These are phyloP conservation scores for Firmiana major DNA, from an alignment of 345 rosid species.

Conservation along the genomic window DNA sequence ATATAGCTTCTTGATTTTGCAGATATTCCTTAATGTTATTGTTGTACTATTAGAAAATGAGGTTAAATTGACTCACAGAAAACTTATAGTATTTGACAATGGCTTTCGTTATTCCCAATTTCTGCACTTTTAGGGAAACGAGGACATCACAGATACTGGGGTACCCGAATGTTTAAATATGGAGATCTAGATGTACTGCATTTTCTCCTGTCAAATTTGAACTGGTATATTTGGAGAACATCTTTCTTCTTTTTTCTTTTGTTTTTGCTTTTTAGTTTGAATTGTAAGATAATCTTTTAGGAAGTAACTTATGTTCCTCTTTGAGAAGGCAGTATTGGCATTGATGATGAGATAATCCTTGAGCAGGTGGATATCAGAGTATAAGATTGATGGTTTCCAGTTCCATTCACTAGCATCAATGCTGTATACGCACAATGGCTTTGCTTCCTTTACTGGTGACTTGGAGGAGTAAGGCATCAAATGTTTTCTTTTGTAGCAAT, in stretches of 20 bases:
- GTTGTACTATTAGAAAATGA: not conserved
- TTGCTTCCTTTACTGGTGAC: slow-evolving; percentile 74
- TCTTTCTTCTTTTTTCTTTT: not conserved
- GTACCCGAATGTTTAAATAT: slow-evolving; percentile 95
- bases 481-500: slow-evolving; percentile 6
- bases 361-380: slow-evolving; percentile 91
- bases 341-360: slow-evolving; percentile 31
- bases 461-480: slow-evolving; percentile 79
- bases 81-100: not conserved
- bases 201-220: slow-evolving; percentile 83
- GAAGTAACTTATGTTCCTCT: not conserved
- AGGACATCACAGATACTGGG: slow-evolving; percentile 96
- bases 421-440: slow-evolving; percentile 93
- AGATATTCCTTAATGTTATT: not conserved
- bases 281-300: not conserved
- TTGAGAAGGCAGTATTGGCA: slow-evolving; percentile 9
- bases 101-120: not conserved
- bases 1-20: not conserved
- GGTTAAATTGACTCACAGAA: not conserved
- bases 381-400: slow-evolving; percentile 89
- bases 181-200: slow-evolving; percentile 88
- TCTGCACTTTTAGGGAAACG: slow-evolving; percentile 65
- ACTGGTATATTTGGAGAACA: slow-evolving; percentile 60
- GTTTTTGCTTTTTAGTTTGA: not conserved
- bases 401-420: slow-evolving; percentile 94